phyloP scores from a whole-genome alignment of 169 alveolate genomes.

The Plasmodium vivax region DNA sequence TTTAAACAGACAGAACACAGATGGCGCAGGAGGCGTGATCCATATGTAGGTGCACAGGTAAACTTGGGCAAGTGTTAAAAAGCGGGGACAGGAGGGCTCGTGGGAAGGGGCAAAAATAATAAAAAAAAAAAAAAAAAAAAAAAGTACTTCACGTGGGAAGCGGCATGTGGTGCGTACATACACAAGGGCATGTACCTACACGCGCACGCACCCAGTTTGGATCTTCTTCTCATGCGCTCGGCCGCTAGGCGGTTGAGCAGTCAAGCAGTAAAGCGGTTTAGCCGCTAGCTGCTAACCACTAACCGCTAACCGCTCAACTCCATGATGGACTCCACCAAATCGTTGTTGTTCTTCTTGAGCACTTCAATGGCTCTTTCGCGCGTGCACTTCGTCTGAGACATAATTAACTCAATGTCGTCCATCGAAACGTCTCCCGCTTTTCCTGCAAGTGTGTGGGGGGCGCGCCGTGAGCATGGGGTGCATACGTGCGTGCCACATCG shows the following conservation, averaged over 20 bases:
- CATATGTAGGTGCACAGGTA: background rate
- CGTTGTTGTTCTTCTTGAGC: constrained; percentile 89
- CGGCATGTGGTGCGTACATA: background rate
- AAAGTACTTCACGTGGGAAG: background rate
- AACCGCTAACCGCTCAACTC: constrained; percentile 76
- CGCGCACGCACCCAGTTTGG: background rate
- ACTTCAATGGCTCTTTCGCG: constrained; percentile 91
- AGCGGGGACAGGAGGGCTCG: background rate
- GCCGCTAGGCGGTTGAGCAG: background rate
- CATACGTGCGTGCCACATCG: background rate
- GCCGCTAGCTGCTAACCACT: background rate
- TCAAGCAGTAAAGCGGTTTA: background rate
- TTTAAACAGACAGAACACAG: background rate
- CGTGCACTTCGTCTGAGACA: constrained; percentile 91
- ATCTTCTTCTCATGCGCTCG: background rate
- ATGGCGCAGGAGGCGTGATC: background rate
- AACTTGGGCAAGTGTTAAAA: background rate
- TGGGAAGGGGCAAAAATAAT: background rate
- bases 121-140: background rate
- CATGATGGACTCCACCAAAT: constrained; percentile 92
- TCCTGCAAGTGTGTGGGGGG: constrained; percentile 57
- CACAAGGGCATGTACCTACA: background rate
- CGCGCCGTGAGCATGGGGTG: background rate
- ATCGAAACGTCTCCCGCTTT: constrained; percentile 77
- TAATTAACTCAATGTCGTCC: constrained; percentile 90